A percentile compares a stretch with the other conserved stretches of the same genome.
phyloP scores from a whole-genome alignment of 495 filamentous ascomycete genomes.

The Penicillium waksmanii region DNA sequence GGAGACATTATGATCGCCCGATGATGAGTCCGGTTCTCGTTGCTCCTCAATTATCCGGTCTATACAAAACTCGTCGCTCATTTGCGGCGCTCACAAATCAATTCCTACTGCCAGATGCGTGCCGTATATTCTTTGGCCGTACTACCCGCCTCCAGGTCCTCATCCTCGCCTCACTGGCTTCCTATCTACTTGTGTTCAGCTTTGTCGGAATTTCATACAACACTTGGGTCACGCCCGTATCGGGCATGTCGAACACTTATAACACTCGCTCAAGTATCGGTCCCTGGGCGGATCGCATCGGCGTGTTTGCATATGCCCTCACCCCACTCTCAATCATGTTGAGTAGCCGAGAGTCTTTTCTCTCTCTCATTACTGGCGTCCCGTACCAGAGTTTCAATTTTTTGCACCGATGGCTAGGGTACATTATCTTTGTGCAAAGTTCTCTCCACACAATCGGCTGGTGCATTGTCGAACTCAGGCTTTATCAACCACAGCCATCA shows the following conservation, averaged over 20 bases:
- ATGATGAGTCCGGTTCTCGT: slow-evolving; percentile 7
- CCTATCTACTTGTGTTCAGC: slow-evolving; percentile 63
- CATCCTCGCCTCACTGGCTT: slow-evolving; percentile 50
- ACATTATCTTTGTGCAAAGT: slow-evolving; percentile 64
- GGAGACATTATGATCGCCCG: slow-evolving; percentile 15
- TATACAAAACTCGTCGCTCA: slow-evolving; percentile 18
- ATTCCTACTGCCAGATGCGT: slow-evolving; percentile 44
- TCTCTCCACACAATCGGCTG: slow-evolving; percentile 68
- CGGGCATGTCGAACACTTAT: slow-evolving; percentile 43
- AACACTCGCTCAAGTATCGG: slow-evolving; percentile 63
- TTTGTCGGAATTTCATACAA: slow-evolving; percentile 64
- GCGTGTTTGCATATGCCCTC: slow-evolving; percentile 67
- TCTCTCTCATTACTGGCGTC: slow-evolving; percentile 63
- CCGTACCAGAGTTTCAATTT: slow-evolving; percentile 73
- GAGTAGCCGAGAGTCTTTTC: slow-evolving; percentile 60
- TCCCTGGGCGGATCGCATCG: slow-evolving; percentile 64
- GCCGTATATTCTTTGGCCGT: slow-evolving; percentile 39
- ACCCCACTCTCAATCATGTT: slow-evolving; percentile 65
- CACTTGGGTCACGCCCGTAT: slow-evolving; percentile 63
- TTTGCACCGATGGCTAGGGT: slow-evolving; percentile 67
- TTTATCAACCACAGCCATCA: slow-evolving; percentile 68
- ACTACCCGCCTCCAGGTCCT: slow-evolving; percentile 51
- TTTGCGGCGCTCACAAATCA: slow-evolving; percentile 22
- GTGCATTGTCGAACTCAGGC: slow-evolving; percentile 60
- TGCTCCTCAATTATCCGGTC: slow-evolving; percentile 5